Percentiles rank a stretch among this genome's conserved stretches.
These are phyloP conservation scores for Neocucurbitaria cava DNA, from an alignment of 2,329 filamentous ascomycete species.

Conservation along the genomic window DNA sequence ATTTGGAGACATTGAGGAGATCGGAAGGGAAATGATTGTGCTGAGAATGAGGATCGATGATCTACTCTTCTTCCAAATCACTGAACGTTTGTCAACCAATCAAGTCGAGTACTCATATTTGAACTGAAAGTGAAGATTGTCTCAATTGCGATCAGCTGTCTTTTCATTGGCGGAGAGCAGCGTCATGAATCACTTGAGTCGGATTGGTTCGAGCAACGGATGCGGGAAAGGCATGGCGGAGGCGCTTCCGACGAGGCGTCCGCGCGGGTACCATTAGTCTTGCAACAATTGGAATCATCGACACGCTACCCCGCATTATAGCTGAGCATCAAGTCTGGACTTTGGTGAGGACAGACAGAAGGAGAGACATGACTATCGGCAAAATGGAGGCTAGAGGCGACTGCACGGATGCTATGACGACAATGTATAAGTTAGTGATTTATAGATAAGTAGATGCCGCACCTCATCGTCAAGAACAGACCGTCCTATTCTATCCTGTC, in stretches of 20 bases:
- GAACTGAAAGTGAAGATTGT: not conserved
- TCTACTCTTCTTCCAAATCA: not conserved
- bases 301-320: constrained; percentile 20
- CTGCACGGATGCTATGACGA: not conserved
- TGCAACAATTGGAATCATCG: constrained; percentile 16
- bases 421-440: not conserved
- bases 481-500: no score
- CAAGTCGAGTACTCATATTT: not conserved
- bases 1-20: no score
- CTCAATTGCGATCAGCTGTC: not conserved
- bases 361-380: constrained; percentile 7
- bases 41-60: no score
- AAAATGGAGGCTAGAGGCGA: constrained; percentile 13
- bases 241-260: constrained; percentile 7
- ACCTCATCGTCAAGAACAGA: not conserved
- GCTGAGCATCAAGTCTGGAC: not conserved
- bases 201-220: not conserved
- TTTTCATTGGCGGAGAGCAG: not conserved
- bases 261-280: not conserved
- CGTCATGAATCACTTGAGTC: not conserved
- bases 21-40: no score
- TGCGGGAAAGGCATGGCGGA: constrained; percentile 3
- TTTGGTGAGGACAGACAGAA: not conserved
- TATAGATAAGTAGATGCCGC: not conserved
- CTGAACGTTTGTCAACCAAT: not conserved